A percentile compares a stretch with the other conserved stretches of the same genome.
Evolutionary conservation across 2,329 filamentous ascomycete genomes (phyloP).

Genomic region (Daldinia eschscholtzii): DNA sequence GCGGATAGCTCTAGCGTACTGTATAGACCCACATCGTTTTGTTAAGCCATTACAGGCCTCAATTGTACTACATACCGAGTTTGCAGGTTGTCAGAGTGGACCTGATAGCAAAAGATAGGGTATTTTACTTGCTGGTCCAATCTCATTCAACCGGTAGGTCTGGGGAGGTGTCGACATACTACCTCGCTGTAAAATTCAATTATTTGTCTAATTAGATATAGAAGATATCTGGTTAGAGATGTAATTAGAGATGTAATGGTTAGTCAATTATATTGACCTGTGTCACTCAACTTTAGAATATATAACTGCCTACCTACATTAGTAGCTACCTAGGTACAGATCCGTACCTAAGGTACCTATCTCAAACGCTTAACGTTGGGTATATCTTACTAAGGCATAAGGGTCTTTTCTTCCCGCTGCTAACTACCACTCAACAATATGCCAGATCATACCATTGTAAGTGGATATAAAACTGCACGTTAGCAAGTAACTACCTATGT

Average conservation of each 20-base stretch:
- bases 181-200: not conserved
- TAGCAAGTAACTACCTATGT: not conserved
- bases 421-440: slow-evolving; percentile 18
- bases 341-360: not conserved
- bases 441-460: not conserved
- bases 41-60: not conserved
- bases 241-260: not conserved
- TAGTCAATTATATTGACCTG: too few relatives aligned
- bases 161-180: not conserved
- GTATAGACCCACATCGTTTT: slow-evolving; percentile 15
- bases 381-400: slow-evolving; percentile 8
- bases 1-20: slow-evolving; percentile 18
- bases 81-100: not conserved
- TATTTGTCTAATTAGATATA: slow-evolving; percentile 8
- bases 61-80: slow-evolving; percentile 1
- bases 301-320: too few relatives aligned
- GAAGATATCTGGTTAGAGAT: slow-evolving; percentile 2
- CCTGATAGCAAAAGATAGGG: slow-evolving; percentile 8
- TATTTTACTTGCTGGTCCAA: slow-evolving; percentile 1
- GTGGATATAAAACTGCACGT: slow-evolving; percentile 8
- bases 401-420: slow-evolving; percentile 4
- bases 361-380: too few relatives aligned
- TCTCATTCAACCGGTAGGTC: slow-evolving; percentile 2
- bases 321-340: too few relatives aligned
- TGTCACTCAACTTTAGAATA: too few relatives aligned